These are phyloP conservation scores for Heterobasidion irregulare DNA, from an alignment of 1,284 basidiomycete species.

Conservation along the genomic window DNA sequence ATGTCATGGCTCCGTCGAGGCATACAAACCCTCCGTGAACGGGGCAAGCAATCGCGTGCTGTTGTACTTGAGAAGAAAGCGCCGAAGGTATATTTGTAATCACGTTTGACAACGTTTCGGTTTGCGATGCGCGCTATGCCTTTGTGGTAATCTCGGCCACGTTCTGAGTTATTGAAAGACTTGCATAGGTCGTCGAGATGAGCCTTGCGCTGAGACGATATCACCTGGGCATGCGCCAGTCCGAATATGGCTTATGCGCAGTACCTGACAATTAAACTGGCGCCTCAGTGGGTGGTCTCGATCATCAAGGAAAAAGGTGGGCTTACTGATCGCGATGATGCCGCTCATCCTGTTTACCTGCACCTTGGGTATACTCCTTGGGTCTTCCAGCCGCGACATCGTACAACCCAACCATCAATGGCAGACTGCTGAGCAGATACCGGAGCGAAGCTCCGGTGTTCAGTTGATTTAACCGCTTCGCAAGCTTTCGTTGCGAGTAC, in stretches of 20 bases:
- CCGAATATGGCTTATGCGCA: slow-evolving; percentile 56
- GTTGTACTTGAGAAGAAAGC: slow-evolving; percentile 60
- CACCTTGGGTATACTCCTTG: slow-evolving; percentile 56
- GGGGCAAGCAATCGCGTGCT: slow-evolving; percentile 48
- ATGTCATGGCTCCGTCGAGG: slow-evolving; percentile 44
- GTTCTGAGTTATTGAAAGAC: slow-evolving; percentile 60
- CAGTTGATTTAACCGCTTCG: too few relatives aligned
- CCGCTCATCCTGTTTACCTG: slow-evolving; percentile 46
- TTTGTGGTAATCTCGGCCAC: slow-evolving; percentile 47
- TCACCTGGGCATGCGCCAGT: slow-evolving; percentile 64
- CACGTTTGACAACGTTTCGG: slow-evolving; percentile 53
- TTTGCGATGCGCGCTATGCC: slow-evolving; percentile 23
- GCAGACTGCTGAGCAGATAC: slow-evolving; percentile 52
- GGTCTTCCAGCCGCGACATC: slow-evolving; percentile 34
- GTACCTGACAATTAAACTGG: slow-evolving; percentile 34
- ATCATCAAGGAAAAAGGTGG: background rate
- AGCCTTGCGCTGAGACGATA: slow-evolving; percentile 55
- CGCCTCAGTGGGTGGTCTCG: background rate
- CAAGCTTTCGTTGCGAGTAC: too few relatives aligned
- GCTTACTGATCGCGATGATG: slow-evolving; percentile 47
- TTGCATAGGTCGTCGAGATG: slow-evolving; percentile 67
- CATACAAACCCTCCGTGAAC: slow-evolving; percentile 51
- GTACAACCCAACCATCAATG: slow-evolving; percentile 53
- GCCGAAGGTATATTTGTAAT: slow-evolving; percentile 45
- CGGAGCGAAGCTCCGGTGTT: slow-evolving; percentile 23